phyloP scores from a whole-genome alignment of 2,329 filamentous ascomycete species.

The Clonostachys solani region DNA sequence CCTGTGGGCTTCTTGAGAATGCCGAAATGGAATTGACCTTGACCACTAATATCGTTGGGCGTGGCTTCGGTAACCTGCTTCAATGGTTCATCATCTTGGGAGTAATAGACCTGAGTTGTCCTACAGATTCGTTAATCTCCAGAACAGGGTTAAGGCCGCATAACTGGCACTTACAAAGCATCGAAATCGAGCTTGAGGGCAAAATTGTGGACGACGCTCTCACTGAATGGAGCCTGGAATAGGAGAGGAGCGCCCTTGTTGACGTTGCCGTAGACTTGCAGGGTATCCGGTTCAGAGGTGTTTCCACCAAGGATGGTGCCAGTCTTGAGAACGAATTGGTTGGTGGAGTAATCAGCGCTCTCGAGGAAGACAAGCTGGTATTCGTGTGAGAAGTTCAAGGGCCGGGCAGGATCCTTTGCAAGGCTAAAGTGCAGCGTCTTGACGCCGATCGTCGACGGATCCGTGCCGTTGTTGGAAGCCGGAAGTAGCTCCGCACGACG shows the following conservation, averaged over 20 bases:
- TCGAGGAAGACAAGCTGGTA: slow-evolving; percentile 53
- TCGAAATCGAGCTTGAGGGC: slow-evolving; percentile 53
- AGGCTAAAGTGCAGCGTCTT: slow-evolving; percentile 61
- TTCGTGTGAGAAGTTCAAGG: slow-evolving; percentile 56
- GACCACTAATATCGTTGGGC: slow-evolving; percentile 47
- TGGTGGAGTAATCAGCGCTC: slow-evolving; percentile 38
- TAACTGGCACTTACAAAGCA: slow-evolving; percentile 10
- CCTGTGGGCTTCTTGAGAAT: slow-evolving; percentile 57
- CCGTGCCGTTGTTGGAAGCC: slow-evolving; percentile 42
- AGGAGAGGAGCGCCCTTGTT: slow-evolving; percentile 35
- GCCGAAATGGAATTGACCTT: slow-evolving; percentile 59
- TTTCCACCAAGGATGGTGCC: slow-evolving; percentile 42
- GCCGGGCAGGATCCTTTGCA: slow-evolving; percentile 42
- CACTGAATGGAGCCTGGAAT: slow-evolving; percentile 45
- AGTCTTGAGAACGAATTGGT: slow-evolving; percentile 51
- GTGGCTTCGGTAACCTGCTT: slow-evolving; percentile 38
- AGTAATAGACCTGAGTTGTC: slow-evolving; percentile 55
- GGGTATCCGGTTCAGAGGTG: slow-evolving; percentile 27
- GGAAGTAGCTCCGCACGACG: slow-evolving; percentile 54
- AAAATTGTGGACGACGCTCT: slow-evolving; percentile 56
- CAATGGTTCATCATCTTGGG: slow-evolving; percentile 37
- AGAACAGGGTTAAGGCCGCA: background rate
- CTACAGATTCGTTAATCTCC: slow-evolving; percentile 18
- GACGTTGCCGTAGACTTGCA: slow-evolving; percentile 42
- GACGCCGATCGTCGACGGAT: slow-evolving; percentile 45